A percentile compares a stretch with the other conserved stretches of the same genome.
Evolutionary conservation across 73 alveolate genomes (phyloP).

Genomic region (Paramecium caudatum): DNA sequence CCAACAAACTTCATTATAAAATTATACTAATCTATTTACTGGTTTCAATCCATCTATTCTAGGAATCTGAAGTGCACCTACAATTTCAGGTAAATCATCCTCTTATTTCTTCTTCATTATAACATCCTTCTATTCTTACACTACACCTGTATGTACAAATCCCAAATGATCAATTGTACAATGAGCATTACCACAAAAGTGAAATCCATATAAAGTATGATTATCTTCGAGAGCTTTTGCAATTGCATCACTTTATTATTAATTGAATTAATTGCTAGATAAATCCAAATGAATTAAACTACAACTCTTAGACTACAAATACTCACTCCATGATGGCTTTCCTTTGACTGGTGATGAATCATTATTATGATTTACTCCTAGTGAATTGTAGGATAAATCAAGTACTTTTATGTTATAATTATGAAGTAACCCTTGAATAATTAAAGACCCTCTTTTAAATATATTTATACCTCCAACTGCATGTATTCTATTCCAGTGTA

Average conservation of each 20-base stretch:
- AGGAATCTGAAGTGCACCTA: slow-evolving; percentile 14
- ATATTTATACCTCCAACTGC: slow-evolving; percentile 21
- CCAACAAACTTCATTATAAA: slow-evolving; percentile 61
- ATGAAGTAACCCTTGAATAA: not conserved
- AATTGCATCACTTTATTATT: not conserved
- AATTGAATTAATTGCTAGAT: slow-evolving; percentile 11
- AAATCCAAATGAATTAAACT: slow-evolving; percentile 42
- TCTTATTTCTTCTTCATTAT: slow-evolving; percentile 34
- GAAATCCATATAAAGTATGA: slow-evolving; percentile 56
- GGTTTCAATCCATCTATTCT: slow-evolving; percentile 21
- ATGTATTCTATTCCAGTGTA: slow-evolving; percentile 68
- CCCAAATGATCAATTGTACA: slow-evolving; percentile 47
- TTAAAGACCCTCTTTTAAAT: slow-evolving; percentile 18
- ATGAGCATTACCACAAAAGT: slow-evolving; percentile 31
- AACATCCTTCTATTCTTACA: slow-evolving; percentile 7
- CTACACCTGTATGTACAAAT: not conserved
- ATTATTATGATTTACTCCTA: slow-evolving; percentile 37
- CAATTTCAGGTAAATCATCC: not conserved
- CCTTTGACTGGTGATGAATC: slow-evolving; percentile 1
- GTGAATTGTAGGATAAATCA: slow-evolving; percentile 45
- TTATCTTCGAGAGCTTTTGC: slow-evolving; percentile 26
- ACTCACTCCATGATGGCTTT: slow-evolving; percentile 24
- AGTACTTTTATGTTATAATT: slow-evolving; percentile 34
- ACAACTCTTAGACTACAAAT: slow-evolving; percentile 16
- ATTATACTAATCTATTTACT: not conserved